These are phyloP conservation scores for Styphnolobium japonicum DNA, from an alignment of 306 rosid species.

Conservation along the genomic window DNA sequence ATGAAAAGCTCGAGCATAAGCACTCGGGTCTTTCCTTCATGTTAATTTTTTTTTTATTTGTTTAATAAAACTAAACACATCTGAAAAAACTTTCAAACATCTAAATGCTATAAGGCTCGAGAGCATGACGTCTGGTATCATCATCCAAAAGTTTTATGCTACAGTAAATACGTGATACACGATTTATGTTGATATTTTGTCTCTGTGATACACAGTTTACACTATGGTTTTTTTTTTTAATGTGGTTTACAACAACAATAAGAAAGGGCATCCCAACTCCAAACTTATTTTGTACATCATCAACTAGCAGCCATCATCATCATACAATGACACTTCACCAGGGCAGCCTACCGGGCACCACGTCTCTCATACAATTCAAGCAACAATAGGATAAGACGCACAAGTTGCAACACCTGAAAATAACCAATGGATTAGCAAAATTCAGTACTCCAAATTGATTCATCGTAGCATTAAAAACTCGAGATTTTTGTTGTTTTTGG, in stretches of 20 bases:
- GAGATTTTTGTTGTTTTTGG: too few species aligned
- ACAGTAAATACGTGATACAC: too few species aligned
- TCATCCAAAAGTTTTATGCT: too few species aligned
- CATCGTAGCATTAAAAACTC: not conserved
- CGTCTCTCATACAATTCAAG: constrained; percentile 23
- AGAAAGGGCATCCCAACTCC: not conserved
- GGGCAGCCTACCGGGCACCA: not conserved
- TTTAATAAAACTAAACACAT: too few species aligned
- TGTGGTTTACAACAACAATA: not conserved
- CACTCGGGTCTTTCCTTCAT: too few species aligned
- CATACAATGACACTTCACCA: not conserved
- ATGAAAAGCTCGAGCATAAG: too few species aligned
- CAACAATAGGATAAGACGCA: constrained; percentile 77
- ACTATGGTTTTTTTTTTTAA: not conserved
- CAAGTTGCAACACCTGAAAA: constrained; percentile 76
- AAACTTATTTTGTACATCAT: constrained; percentile 14
- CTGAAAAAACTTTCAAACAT: too few species aligned
- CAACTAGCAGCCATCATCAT: not conserved
- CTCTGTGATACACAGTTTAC: not conserved
- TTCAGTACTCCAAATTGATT: not conserved
- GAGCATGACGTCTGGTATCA: too few species aligned
- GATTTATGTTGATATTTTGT: not conserved
- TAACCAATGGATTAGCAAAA: not conserved
- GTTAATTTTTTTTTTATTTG: too few species aligned
- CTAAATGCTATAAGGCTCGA: too few species aligned